Evolutionary conservation across 2,329 filamentous ascomycete species (phyloP).

Genomic region (Aspergillus felis): DNA sequence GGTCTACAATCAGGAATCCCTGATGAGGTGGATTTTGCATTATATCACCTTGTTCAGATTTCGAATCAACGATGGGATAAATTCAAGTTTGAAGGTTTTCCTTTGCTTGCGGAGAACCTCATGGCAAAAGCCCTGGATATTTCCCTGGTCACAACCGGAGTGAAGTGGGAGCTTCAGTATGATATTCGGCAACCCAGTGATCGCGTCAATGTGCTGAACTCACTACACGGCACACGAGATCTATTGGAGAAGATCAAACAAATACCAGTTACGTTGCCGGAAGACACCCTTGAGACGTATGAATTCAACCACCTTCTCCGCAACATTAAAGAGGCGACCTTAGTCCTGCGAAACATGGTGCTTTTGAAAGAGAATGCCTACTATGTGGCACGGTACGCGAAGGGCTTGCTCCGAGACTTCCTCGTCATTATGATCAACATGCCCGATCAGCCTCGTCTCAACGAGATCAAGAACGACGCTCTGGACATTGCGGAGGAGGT

Average conservation of each 20-base stretch:
- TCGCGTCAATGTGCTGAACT: slow-evolving; percentile 58
- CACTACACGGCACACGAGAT: slow-evolving; percentile 63
- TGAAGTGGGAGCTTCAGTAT: slow-evolving; percentile 77
- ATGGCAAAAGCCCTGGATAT: slow-evolving; percentile 80
- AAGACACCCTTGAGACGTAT: slow-evolving; percentile 66
- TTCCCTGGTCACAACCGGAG: slow-evolving; percentile 72
- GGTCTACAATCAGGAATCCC: slow-evolving; percentile 75
- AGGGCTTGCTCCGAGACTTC: slow-evolving; percentile 67
- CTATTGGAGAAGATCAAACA: slow-evolving; percentile 67
- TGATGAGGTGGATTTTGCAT: slow-evolving; percentile 83
- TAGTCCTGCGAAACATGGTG: slow-evolving; percentile 95
- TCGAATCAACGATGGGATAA: slow-evolving; percentile 93
- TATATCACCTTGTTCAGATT: slow-evolving; percentile 92
- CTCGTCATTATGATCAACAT: slow-evolving; percentile 78
- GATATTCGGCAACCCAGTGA: slow-evolving; percentile 51
- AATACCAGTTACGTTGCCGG: slow-evolving; percentile 56
- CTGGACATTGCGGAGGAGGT: slow-evolving; percentile 90
- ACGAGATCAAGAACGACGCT: slow-evolving; percentile 85
- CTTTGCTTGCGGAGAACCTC: slow-evolving; percentile 80
- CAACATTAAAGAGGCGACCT: slow-evolving; percentile 76
- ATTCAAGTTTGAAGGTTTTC: slow-evolving; percentile 90
- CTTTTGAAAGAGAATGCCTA: slow-evolving; percentile 83
- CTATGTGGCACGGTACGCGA: slow-evolving; percentile 69
- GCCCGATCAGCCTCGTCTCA: slow-evolving; percentile 64
- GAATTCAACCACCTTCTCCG: slow-evolving; percentile 68